Percentiles rank a stretch among this genome's conserved stretches.
Evolutionary conservation across 78 protist species (phyloP).

Genomic region (Polysphondylium violaceum): DNA sequence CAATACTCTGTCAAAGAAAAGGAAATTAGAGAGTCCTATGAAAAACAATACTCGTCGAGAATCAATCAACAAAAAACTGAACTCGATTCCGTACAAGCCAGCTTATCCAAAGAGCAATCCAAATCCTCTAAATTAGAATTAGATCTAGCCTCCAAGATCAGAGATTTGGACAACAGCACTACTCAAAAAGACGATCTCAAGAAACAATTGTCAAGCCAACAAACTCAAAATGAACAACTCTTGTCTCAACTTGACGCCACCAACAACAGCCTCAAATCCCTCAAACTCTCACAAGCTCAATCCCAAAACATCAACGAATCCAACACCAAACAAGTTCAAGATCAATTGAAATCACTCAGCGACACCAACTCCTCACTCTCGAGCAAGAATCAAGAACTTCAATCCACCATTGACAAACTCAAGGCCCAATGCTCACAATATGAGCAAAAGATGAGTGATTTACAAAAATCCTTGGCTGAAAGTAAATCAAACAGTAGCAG

Average conservation of each 20-base stretch:
- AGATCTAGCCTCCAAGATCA: not conserved
- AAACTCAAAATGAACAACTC: not conserved
- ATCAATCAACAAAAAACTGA: slow-evolving; percentile 11
- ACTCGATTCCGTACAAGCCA: slow-evolving; percentile 1
- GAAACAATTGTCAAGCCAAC: not conserved
- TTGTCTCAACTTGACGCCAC: not conserved
- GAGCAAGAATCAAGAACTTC: slow-evolving; percentile 13
- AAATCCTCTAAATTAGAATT: slow-evolving; percentile 11
- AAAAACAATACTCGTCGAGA: slow-evolving; percentile 15
- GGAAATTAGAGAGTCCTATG: slow-evolving; percentile 41
- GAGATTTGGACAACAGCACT: not conserved
- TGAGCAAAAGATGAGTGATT: slow-evolving; percentile 11
- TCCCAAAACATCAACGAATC: slow-evolving; percentile 2
- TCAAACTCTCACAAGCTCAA: slow-evolving; percentile 44
- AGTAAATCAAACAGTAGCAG: no score
- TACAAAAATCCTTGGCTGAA: no score
- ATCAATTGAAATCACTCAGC: not conserved
- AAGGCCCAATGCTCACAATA: not conserved
- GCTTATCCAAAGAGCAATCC: not conserved
- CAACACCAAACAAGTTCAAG: slow-evolving; percentile 16
- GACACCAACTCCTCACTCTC: not conserved
- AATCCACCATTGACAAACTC: not conserved
- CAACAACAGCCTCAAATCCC: not conserved
- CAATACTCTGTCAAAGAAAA: slow-evolving; percentile 53
- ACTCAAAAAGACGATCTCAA: slow-evolving; percentile 41